Conservation (phyloP, 495 filamentous ascomycete genomes). For the Terfezia claveryi region DNA sequence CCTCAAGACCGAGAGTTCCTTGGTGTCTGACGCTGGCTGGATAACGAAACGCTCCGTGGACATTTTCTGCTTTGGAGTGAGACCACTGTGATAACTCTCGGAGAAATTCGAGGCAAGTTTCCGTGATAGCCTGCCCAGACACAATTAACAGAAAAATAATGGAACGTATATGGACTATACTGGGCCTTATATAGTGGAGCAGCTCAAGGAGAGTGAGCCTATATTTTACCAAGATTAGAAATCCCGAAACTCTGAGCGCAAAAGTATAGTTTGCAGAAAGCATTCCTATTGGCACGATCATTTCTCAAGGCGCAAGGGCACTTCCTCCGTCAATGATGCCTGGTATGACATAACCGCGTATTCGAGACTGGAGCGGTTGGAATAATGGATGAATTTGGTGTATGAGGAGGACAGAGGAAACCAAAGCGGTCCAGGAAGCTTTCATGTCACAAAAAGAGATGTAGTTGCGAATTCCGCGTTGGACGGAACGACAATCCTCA, state of each 20-base stretch:
- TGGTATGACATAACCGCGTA: no score
- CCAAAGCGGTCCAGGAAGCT: background rate
- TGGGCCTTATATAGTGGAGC: no score
- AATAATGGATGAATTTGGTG: background rate
- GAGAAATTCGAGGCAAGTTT: no score
- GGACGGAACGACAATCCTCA: background rate
- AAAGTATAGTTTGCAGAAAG: background rate
- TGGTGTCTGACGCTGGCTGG: constrained; percentile 4
- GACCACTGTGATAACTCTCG: no score
- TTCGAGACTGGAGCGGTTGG: background rate
- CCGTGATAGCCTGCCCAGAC: no score
- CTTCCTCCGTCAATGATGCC: background rate
- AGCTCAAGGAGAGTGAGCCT: no score
- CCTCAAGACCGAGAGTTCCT: constrained; percentile 12
- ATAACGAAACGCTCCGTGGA: no score
- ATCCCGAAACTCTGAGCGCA: no score
- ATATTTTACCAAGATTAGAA: no score
- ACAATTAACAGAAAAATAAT: no score
- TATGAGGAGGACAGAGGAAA: background rate
- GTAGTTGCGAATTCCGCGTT: background rate
- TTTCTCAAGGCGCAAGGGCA: background rate
- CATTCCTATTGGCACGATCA: background rate
- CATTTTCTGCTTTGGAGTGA: no score
- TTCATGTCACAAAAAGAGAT: background rate
- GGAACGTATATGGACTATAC: no score